Conservation (phyloP, 306 rosid species). For the Prunus persica region Prunus_persica_NCBIv2 NC_034009.1:41866001-41866500, state of each 20-base stretch:
- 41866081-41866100: background rate
- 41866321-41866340: background rate
- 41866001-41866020: background rate
- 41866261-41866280: background rate
- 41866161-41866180: background rate
- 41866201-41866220: background rate
- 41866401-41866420: no score
- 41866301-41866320: background rate
- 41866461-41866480: background rate
- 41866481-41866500: background rate
- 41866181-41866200: background rate
- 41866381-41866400: no score
- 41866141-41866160: background rate
- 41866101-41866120: background rate
- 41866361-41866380: no score
- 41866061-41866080: background rate
- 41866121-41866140: background rate
- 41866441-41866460: background rate
- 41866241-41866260: background rate
- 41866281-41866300: background rate
- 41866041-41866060: background rate
- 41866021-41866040: background rate
- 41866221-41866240: background rate
- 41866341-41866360: background rate
- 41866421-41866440: no score